Evolutionary conservation across 2,329 filamentous ascomycete species (phyloP).

Genomic region (Cladosporium sp.): DNA sequence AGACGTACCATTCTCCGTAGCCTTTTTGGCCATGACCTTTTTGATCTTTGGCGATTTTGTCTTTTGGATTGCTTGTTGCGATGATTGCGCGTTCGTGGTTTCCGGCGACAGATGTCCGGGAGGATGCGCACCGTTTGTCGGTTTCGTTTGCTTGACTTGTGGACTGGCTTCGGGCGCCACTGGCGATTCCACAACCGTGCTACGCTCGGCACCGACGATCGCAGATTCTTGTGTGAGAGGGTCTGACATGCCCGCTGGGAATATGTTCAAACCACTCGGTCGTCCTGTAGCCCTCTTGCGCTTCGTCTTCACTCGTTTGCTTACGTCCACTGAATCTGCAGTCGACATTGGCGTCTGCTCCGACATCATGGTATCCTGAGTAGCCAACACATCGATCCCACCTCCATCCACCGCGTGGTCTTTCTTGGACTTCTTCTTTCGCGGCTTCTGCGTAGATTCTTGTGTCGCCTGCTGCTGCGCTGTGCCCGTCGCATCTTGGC

Average conservation of each 20-base stretch:
- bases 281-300: conserved; percentile 10
- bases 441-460: conserved; percentile 14
- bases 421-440: conserved; percentile 19
- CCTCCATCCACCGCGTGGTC: conserved; percentile 3
- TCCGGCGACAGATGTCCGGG: background rate
- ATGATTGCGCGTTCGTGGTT: background rate
- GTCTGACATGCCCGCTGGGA: conserved; percentile 4
- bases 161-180: background rate
- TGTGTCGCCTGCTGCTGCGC: conserved; percentile 14
- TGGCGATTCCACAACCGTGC: background rate
- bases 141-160: background rate
- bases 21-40: background rate
- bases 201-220: background rate
- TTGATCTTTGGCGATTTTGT: background rate
- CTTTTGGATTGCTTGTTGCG: background rate
- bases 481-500: conserved; percentile 10
- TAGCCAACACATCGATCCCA: background rate
- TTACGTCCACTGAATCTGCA: background rate
- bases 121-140: background rate
- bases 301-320: conserved; percentile 15
- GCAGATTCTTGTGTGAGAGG: background rate
- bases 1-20: background rate
- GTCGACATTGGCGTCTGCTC: conserved; percentile 1
- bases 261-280: conserved; percentile 15
- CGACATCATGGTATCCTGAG: background rate